These are phyloP conservation scores for Petunia hybrid DNA, from an alignment of 305 asterid genomes.

Conservation along the genomic window DNA sequence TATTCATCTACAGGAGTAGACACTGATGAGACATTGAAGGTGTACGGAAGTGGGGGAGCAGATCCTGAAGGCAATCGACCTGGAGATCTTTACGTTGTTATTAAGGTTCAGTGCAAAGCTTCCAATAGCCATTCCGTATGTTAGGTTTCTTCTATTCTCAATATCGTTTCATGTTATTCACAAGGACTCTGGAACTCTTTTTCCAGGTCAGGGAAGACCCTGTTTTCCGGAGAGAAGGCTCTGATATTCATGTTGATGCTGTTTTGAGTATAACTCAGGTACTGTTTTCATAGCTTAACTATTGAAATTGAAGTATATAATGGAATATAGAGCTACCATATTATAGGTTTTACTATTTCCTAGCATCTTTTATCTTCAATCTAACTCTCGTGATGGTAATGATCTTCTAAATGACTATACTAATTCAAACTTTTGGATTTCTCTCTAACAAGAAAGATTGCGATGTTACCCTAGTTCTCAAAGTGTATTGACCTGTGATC, in stretches of 20 bases:
- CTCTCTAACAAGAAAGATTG: background rate
- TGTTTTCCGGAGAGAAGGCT: conserved; percentile 91
- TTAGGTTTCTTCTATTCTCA: background rate
- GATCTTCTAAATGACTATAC: background rate
- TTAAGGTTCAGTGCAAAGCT: conserved; percentile 61
- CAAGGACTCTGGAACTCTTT: background rate
- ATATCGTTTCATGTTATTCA: conserved; percentile 18
- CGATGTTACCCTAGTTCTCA: background rate
- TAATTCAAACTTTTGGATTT: background rate
- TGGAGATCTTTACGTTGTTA: conserved; percentile 80
- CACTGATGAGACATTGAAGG: conserved; percentile 70
- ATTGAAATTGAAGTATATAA: background rate
- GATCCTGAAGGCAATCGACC: conserved; percentile 97
- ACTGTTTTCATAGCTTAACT: conserved; percentile 28
- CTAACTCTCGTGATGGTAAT: background rate
- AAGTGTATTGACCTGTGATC: background rate
- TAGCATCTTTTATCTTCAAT: background rate
- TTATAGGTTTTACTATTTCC: background rate
- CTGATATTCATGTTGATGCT: conserved; percentile 93
- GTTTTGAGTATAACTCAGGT: conserved; percentile 94
- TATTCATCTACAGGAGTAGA: conserved; percentile 72
- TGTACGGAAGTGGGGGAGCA: conserved; percentile 92
- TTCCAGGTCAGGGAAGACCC: conserved; percentile 97
- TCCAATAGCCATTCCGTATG: background rate
- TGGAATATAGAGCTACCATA: background rate